A percentile compares a stretch with the other conserved stretches of the same genome.
Conservation (phyloP, 1,139 yeast genomes). For the Zhuliangozyma blackwelliae region DNA sequence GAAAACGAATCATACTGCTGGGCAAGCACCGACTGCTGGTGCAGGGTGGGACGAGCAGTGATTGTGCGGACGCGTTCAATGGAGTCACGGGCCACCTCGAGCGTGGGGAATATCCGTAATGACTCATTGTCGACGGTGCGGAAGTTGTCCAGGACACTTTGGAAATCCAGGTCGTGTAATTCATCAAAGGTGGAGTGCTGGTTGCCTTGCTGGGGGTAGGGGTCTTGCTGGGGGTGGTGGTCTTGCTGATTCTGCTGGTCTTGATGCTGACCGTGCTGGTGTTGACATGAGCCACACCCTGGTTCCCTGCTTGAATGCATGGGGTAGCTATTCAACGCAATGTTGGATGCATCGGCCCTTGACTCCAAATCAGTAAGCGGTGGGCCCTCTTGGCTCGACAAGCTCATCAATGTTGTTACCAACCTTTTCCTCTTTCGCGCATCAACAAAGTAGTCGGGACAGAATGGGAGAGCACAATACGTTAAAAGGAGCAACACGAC, state of each 20-base stretch:
- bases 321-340: constrained; percentile 13
- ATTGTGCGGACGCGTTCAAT: constrained; percentile 10
- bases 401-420: too few relatives aligned
- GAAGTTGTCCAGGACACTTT: constrained; percentile 15
- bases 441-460: constrained; percentile 2
- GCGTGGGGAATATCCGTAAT: background rate
- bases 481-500: constrained; percentile 2
- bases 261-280: too few relatives aligned
- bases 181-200: background rate
- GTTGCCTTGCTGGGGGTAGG: too few relatives aligned
- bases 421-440: constrained; percentile 1
- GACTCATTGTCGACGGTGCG: too few relatives aligned
- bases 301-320: constrained; percentile 4
- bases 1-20: constrained; percentile 22
- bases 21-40: constrained; percentile 9
- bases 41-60: constrained; percentile 13
- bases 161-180: constrained; percentile 13
- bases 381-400: background rate
- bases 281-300: background rate
- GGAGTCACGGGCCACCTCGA: constrained; percentile 1
- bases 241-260: too few relatives aligned
- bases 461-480: constrained; percentile 4
- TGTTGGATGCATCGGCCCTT: constrained; percentile 5
- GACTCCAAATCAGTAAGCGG: constrained; percentile 6
- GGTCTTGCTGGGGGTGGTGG: too few relatives aligned